phyloP scores from a whole-genome alignment of 495 filamentous ascomycete species.

The Daldinia decipiens region DNA sequence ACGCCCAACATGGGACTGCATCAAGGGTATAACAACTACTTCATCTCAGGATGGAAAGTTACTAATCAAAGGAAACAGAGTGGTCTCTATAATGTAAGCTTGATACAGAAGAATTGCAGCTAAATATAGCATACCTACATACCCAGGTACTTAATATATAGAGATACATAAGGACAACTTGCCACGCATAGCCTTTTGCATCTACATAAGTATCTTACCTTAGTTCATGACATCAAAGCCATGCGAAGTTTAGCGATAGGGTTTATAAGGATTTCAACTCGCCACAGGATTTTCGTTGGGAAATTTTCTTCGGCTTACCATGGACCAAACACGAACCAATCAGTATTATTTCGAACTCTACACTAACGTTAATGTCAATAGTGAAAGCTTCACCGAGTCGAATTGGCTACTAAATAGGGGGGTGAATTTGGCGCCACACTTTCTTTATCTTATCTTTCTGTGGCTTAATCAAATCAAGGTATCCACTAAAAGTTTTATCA shows the following conservation, averaged over 20 bases:
- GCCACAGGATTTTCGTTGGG: background rate
- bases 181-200: too few species aligned
- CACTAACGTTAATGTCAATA: background rate
- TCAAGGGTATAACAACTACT: too few species aligned
- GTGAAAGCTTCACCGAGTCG: background rate
- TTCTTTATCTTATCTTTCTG: constrained; percentile 2
- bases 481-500: constrained; percentile 19
- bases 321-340: background rate
- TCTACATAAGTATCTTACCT: too few species aligned
- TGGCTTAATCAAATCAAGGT: constrained; percentile 1
- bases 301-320: background rate
- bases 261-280: background rate
- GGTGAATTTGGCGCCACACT: background rate
- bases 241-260: background rate
- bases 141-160: too few species aligned
- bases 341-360: background rate
- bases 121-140: too few species aligned
- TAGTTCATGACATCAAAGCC: too few species aligned
- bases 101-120: too few species aligned
- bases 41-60: too few species aligned
- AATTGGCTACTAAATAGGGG: constrained; percentile 1
- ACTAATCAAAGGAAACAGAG: too few species aligned
- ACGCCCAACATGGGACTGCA: too few species aligned
- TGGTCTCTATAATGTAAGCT: too few species aligned
- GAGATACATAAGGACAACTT: too few species aligned